Evolutionary conservation across 2,329 filamentous ascomycete species (phyloP).

Genomic region (Sporothrix globosa): DNA sequence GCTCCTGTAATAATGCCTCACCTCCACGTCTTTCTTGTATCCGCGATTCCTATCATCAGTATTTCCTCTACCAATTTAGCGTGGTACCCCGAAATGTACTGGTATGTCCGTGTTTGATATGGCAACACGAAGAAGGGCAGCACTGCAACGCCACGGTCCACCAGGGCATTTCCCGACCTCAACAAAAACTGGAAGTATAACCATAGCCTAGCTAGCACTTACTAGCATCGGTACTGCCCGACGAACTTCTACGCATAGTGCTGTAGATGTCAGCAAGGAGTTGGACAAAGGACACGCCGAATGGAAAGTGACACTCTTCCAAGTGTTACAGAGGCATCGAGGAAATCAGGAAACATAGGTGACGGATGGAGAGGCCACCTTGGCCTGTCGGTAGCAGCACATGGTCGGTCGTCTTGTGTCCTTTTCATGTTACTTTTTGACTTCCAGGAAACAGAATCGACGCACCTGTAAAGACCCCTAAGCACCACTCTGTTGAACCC

Average conservation of each 20-base stretch:
- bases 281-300: no score
- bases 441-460: background rate
- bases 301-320: background rate
- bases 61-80: background rate
- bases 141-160: background rate
- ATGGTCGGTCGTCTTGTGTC: constrained; percentile 6
- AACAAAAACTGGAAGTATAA: background rate
- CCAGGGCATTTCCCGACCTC: background rate
- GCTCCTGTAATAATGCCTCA: background rate
- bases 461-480: constrained; percentile 21
- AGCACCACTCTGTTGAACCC: background rate
- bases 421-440: background rate
- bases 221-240: background rate
- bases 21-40: background rate
- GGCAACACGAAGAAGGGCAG: background rate
- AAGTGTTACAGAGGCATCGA: background rate
- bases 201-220: background rate
- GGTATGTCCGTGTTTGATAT: background rate
- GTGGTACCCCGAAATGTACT: background rate
- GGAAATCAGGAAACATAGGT: background rate
- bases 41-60: background rate
- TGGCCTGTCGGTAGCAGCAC: constrained; percentile 13
- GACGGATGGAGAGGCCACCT: background rate
- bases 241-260: background rate
- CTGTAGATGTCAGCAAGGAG: background rate